phyloP scores from a whole-genome alignment of 805 yeast genomes.

The Kurtzmaniella fragi region DNA sequence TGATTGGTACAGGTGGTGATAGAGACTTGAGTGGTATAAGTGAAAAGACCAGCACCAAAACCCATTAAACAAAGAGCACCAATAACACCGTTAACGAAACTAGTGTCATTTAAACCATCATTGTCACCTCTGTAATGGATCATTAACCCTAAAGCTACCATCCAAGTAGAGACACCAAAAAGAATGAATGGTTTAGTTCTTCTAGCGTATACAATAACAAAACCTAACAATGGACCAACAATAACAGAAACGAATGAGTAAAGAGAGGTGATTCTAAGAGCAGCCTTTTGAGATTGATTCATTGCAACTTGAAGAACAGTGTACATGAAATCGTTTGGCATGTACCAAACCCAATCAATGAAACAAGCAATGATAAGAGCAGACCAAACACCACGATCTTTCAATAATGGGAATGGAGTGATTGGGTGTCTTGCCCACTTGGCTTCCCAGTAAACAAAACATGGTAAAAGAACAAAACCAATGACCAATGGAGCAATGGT shows the following conservation, averaged over 20 bases:
- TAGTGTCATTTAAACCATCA: slow-evolving; percentile 26
- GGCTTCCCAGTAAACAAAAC: slow-evolving; percentile 57
- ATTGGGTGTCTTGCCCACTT: slow-evolving; percentile 57
- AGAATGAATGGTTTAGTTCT: slow-evolving; percentile 56
- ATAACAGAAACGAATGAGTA: slow-evolving; percentile 64
- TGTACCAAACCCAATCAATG: slow-evolving; percentile 57
- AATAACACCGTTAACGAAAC: slow-evolving; percentile 48
- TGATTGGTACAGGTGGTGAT: slow-evolving; percentile 56
- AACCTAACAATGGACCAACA: slow-evolving; percentile 54
- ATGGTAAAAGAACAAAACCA: slow-evolving; percentile 58
- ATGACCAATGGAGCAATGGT: slow-evolving; percentile 67
- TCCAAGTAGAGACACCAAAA: slow-evolving; percentile 55
- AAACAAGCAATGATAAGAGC: slow-evolving; percentile 57
- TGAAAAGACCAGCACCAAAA: slow-evolving; percentile 70
- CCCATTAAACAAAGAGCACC: slow-evolving; percentile 63
- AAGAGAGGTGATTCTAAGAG: slow-evolving; percentile 59
- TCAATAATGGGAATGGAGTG: slow-evolving; percentile 52
- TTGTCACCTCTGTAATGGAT: slow-evolving; percentile 49
- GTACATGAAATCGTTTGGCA: slow-evolving; percentile 68
- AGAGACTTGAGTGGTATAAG: slow-evolving; percentile 58
- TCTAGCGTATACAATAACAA: slow-evolving; percentile 45
- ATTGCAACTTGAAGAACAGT: slow-evolving; percentile 63
- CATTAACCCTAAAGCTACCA: slow-evolving; percentile 57
- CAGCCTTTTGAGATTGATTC: slow-evolving; percentile 53
- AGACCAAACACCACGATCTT: slow-evolving; percentile 70